phyloP scores from a whole-genome alignment of 169 alveolate species.

The Plasmodium berghei region DNA sequence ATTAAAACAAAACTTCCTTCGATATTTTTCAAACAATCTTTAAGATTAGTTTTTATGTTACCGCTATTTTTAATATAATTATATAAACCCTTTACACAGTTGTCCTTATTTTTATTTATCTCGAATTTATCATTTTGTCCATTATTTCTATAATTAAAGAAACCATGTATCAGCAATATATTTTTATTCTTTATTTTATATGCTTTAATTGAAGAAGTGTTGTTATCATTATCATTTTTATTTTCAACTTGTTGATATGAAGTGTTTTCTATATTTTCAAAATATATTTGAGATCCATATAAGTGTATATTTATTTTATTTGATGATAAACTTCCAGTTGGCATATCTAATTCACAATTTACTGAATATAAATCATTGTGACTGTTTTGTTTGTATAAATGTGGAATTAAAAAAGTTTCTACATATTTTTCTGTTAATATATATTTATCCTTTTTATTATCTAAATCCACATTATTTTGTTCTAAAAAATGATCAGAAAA shows the following conservation, averaged over 20 bases:
- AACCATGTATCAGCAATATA: constrained; percentile 27
- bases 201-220: background rate
- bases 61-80: constrained; percentile 1
- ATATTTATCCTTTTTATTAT: constrained; percentile 24
- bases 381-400: constrained; percentile 16
- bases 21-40: background rate
- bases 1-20: constrained; percentile 64
- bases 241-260: background rate
- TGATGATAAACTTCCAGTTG: background rate
- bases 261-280: constrained; percentile 22
- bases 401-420: constrained; percentile 33
- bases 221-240: background rate
- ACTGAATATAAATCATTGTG: constrained; percentile 1
- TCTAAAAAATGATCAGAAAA: background rate
- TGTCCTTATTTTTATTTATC: background rate
- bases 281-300: constrained; percentile 36
- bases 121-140: too few species aligned
- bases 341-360: constrained; percentile 12
- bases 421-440: constrained; percentile 37
- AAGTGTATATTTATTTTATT: constrained; percentile 13
- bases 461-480: background rate
- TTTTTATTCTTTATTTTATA: constrained; percentile 28
- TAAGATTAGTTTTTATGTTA: background rate
- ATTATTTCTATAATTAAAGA: background rate
- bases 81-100: constrained; percentile 13